Conservation (phyloP, 148 eudicot genomes). For the Silene latifolia region DNA sequence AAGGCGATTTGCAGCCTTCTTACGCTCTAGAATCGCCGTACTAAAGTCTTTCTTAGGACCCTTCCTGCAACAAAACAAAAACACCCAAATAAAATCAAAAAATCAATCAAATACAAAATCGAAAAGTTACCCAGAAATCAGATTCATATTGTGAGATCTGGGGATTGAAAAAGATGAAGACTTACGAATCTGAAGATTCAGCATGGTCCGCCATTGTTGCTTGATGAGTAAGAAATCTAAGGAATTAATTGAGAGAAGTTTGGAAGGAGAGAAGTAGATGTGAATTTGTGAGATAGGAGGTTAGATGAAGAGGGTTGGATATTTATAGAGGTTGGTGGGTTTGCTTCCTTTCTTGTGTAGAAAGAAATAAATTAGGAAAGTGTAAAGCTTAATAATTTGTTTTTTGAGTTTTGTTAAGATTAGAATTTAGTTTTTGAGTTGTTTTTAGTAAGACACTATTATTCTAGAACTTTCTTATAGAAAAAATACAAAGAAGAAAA, state of each 20-base stretch:
- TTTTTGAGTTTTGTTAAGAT: too few species aligned
- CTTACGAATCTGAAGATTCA: constrained; percentile 81
- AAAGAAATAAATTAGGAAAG: background rate
- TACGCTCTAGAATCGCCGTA: constrained; percentile 78
- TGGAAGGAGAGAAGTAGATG: background rate
- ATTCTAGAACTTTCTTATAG: too few species aligned
- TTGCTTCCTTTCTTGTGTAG: constrained; percentile 21
- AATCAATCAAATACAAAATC: background rate
- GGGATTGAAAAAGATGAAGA: background rate
- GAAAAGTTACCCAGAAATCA: background rate
- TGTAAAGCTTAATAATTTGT: too few species aligned
- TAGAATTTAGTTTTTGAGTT: too few species aligned
- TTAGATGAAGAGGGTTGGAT: background rate
- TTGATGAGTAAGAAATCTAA: background rate
- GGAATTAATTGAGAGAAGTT: background rate
- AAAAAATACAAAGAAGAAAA: too few species aligned
- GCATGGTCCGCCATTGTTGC: constrained; percentile 46
- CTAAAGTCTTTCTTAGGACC: constrained; percentile 67
- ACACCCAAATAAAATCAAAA: constrained; percentile 7
- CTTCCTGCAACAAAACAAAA: constrained; percentile 39
- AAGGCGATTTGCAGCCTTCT: constrained; percentile 68
- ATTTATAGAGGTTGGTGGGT: constrained; percentile 9
- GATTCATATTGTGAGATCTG: constrained; percentile 5
- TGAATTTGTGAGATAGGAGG: background rate
- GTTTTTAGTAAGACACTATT: too few species aligned